Evolutionary conservation across 2,329 filamentous ascomycete genomes (phyloP).

Genomic region (Tolypocladium cylindrosporum): DNA sequence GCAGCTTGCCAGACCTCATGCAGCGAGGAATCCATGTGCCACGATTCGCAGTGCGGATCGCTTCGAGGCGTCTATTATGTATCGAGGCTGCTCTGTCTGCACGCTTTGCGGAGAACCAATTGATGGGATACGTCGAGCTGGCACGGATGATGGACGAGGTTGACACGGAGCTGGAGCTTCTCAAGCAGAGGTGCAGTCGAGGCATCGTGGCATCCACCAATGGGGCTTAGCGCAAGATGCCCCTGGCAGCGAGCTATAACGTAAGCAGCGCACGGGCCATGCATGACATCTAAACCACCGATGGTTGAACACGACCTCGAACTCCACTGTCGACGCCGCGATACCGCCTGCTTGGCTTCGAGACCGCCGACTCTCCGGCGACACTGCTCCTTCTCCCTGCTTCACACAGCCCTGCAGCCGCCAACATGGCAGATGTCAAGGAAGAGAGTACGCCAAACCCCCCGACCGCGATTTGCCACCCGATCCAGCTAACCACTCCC

Average conservation of each 20-base stretch:
- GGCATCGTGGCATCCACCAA: conserved; percentile 23
- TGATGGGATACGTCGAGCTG: background rate
- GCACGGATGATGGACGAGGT: background rate
- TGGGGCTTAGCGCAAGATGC: conserved; percentile 17
- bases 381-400: background rate
- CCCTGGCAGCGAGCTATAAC: conserved; percentile 8
- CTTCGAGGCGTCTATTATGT: background rate
- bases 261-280: conserved; percentile 20
- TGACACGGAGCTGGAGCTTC: conserved; percentile 5
- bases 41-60: conserved; percentile 3
- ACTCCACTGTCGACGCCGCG: background rate
- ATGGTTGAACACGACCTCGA: background rate
- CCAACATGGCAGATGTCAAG: conserved; percentile 19
- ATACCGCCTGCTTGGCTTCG: background rate
- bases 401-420: background rate
- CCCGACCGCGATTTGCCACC: background rate
- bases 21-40: conserved; percentile 69
- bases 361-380: background rate
- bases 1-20: conserved; percentile 91
- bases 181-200: conserved; percentile 11
- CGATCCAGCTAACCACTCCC: background rate
- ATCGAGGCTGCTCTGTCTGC: background rate
- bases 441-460: conserved; percentile 26
- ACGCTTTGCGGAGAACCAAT: background rate
- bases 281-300: background rate